Evolutionary conservation across 2,329 filamentous ascomycete genomes (phyloP), one percentile per base, ranked within the genome.

Genomic region (Aciculosporium take): DNA sequence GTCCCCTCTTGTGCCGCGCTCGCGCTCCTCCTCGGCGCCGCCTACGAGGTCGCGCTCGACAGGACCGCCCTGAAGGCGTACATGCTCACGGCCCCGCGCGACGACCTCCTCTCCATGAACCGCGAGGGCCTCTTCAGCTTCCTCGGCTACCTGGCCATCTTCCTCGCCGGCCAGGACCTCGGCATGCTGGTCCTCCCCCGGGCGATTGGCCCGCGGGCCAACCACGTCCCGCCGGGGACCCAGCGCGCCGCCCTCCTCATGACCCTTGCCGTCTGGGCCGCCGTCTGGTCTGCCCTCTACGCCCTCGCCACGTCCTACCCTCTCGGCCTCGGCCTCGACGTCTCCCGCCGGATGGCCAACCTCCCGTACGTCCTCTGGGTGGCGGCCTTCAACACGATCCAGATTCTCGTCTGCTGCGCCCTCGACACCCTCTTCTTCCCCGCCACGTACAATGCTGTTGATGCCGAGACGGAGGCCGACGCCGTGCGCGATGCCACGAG

Each of bases 61-160:
- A 78, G 68, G 42, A 93, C 86, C 0, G 63, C 67, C n/a, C 70
- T 96, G 24, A 87, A 91, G 54, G 72, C 74, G 7, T 96, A 79
- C 56, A 81, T 96, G 46, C 71, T 98, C 18, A 76, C 83, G 7
- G 87, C 85, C 1, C 84, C 85, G 5, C 78, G 91, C 4, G 77
- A 72, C 0, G 76, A 87, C 52, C 66, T 94, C 12, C 59, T 98
- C 5, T 89, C 85, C 2, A 84, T 87, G 68, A 98, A 98, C 56
- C 75, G 89, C 21, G 91, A 98, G 60, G 91, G 91, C 0, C 71
- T 98, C n/a, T 94, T 89, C 60, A 94, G 87, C 41, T 94, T 96
- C 59, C 63, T 84, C 38, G 91, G 91, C 4, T 98, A 98, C 56
- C 72, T 98, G 35, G 83, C 89, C 36, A 95, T 98, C 45, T 98